These are phyloP conservation scores for Trichoderma sp. DNA, from an alignment of 2,329 filamentous ascomycete species.

Conservation along the genomic window DNA sequence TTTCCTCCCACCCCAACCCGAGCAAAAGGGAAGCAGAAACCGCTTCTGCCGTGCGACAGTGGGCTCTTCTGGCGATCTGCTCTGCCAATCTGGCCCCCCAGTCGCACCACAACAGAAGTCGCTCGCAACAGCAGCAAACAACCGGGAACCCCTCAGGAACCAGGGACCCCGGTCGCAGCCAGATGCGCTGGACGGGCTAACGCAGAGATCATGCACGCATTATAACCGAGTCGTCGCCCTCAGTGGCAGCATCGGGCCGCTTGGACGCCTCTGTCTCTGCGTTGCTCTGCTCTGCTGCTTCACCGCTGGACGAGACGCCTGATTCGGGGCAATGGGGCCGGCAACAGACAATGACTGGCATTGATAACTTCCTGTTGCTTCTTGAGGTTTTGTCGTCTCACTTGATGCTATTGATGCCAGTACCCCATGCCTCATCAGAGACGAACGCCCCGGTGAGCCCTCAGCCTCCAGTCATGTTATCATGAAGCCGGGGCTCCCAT, in stretches of 20 bases:
- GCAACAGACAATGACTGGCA: background rate
- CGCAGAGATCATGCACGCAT: conserved; percentile 27
- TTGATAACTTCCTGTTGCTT: background rate
- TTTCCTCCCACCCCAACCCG: background rate
- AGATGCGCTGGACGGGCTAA: conserved; percentile 27
- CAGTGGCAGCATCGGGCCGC: conserved; percentile 9
- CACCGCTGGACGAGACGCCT: conserved; percentile 25
- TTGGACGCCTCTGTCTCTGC: background rate
- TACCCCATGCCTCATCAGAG: background rate
- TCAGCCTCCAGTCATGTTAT: background rate
- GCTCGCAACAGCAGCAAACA: conserved; percentile 7
- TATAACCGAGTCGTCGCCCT: conserved; percentile 20
- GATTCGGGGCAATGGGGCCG: conserved; percentile 18
- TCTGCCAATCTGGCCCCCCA: background rate
- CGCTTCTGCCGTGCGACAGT: background rate
- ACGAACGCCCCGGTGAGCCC: background rate
- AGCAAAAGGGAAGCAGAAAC: background rate
- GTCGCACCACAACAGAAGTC: background rate
- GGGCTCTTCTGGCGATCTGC: background rate
- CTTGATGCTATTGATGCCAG: background rate
- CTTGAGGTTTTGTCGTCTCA: background rate
- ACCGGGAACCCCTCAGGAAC: conserved; percentile 16
- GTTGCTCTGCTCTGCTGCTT: background rate
- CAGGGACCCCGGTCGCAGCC: conserved; percentile 17
- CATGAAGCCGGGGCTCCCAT: background rate